phyloP scores from a whole-genome alignment of 2,329 filamentous ascomycete species.

The Colletotrichum navitas region DNA sequence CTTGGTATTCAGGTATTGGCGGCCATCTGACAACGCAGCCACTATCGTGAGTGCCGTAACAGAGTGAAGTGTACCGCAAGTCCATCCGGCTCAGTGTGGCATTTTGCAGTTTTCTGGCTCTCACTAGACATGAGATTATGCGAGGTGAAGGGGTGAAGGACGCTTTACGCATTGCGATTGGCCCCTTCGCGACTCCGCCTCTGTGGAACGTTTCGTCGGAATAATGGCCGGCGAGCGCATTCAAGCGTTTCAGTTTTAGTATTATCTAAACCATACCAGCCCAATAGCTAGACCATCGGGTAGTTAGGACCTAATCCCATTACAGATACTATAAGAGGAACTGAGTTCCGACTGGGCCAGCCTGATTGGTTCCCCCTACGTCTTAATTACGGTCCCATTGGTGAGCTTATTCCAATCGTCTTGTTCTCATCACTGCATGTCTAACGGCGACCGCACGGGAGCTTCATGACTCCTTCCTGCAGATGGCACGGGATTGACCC shows the following conservation, averaged over 20 bases:
- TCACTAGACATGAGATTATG: background rate
- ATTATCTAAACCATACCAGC: conserved; percentile 13
- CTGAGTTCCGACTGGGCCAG: background rate
- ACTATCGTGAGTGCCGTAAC: conserved; percentile 13
- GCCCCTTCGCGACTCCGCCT: conserved; percentile 17
- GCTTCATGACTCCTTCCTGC: background rate
- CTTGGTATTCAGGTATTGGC: background rate
- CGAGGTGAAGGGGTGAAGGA: background rate
- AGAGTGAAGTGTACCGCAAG: background rate
- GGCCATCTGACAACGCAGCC: conserved; percentile 7
- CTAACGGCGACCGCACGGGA: background rate
- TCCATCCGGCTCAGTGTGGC: background rate
- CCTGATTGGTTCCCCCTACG: conserved; percentile 25
- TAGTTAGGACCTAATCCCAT: background rate
- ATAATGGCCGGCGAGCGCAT: conserved; percentile 20
- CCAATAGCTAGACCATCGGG: background rate
- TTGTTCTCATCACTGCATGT: background rate
- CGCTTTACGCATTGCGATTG: conserved; percentile 26
- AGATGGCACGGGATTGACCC: conserved; percentile 6
- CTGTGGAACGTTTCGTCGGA: conserved; percentile 36
- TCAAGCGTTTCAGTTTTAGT: conserved; percentile 38
- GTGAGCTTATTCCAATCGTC: conserved; percentile 16
- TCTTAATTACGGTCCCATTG: conserved; percentile 4
- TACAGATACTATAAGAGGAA: background rate
- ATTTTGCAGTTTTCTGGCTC: conserved; percentile 15